phyloP scores from a whole-genome alignment of 305 asterid species.

The Withania somnifera region DNA sequence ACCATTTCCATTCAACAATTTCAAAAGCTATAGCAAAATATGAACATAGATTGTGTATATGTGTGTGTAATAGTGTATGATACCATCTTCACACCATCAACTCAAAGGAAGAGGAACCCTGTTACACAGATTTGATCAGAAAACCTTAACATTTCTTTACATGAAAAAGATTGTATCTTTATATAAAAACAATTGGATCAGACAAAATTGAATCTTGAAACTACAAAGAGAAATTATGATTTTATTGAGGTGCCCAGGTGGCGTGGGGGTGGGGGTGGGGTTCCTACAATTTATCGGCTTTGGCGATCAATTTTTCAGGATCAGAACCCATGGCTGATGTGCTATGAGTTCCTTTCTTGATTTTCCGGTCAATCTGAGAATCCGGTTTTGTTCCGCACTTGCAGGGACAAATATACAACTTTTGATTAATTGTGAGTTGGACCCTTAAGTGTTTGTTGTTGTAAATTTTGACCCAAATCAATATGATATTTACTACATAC shows the following conservation, averaged over 20 bases:
- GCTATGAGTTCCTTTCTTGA: not conserved
- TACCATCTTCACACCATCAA: not conserved
- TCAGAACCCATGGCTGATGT: conserved; percentile 31
- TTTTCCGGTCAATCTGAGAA: not conserved
- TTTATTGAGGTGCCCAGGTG: not conserved
- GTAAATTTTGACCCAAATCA: not conserved
- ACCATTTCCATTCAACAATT: not conserved
- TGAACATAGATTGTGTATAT: not conserved
- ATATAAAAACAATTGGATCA: not conserved
- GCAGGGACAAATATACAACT: not conserved
- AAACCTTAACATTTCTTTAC: not conserved
- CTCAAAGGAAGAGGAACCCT: not conserved
- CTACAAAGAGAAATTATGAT: not conserved
- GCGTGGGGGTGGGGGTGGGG: not conserved
- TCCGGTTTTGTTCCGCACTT: not conserved
- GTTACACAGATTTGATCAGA: not conserved
- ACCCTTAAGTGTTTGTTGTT: not conserved
- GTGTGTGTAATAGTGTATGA: not conserved
- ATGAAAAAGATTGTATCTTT: not conserved
- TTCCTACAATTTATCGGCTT: conserved; percentile 83
- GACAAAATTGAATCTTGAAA: not conserved
- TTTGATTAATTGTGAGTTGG: not conserved
- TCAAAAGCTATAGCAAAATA: not conserved
- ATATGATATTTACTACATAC: not conserved
- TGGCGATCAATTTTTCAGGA: conserved; percentile 68